Percentiles rank a stretch among this genome's conserved stretches.
phyloP scores from a whole-genome alignment of 192 early-diverging fungal species.

The Spinellus fusiger region DNA sequence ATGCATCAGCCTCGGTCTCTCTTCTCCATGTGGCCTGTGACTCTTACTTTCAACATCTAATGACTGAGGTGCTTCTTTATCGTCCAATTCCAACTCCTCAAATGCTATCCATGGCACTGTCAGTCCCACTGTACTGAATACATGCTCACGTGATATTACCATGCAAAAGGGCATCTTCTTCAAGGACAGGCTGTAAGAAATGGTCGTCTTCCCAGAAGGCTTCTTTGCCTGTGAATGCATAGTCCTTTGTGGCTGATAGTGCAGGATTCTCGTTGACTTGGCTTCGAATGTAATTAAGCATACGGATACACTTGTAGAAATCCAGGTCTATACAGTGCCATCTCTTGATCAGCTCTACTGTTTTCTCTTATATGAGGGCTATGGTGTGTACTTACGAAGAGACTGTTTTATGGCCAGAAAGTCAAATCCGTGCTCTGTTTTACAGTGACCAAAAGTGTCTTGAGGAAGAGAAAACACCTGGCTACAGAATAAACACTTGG shows the following conservation, averaged over 20 bases:
- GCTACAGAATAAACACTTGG: conserved; percentile 71
- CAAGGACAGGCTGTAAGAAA: conserved; percentile 58
- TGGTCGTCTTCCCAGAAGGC: conserved; percentile 58
- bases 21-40: not conserved
- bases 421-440: conserved; percentile 57
- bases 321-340: conserved; percentile 51
- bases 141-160: conserved; percentile 21
- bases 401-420: conserved; percentile 44
- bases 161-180: conserved; percentile 64
- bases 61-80: conserved; percentile 32
- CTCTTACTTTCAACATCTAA: conserved; percentile 3
- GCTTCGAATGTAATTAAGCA: conserved; percentile 68
- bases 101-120: conserved; percentile 32
- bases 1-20: no score
- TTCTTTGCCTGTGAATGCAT: conserved; percentile 43
- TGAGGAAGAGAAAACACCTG: conserved; percentile 41
- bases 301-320: conserved; percentile 78
- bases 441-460: conserved; percentile 59
- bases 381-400: conserved; percentile 21
- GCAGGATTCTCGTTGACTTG: conserved; percentile 15
- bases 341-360: not conserved
- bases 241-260: conserved; percentile 20
- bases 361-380: not conserved
- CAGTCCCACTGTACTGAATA: not conserved
- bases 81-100: conserved; percentile 64